phyloP scores from a whole-genome alignment of 352 stramenopile genomes.

The Phytophthora sp. region DNA sequence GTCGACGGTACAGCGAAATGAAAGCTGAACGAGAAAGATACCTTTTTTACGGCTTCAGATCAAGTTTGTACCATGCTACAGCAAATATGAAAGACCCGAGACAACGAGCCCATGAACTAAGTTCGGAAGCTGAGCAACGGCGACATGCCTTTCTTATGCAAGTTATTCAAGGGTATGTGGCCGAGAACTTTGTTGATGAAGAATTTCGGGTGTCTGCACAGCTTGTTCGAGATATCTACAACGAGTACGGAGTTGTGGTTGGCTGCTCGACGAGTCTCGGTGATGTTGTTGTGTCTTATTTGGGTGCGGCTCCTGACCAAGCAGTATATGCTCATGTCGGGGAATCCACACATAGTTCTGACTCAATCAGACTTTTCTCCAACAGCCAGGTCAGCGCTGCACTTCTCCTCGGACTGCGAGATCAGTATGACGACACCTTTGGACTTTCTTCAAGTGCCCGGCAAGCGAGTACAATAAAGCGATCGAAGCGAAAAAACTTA shows the following conservation, averaged over 20 bases:
- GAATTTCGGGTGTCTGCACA: slow-evolving; percentile 43
- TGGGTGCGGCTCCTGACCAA: slow-evolving; percentile 8
- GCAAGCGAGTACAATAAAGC: slow-evolving; percentile 9
- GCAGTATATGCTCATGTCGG: slow-evolving; percentile 15
- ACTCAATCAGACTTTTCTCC: slow-evolving; percentile 26
- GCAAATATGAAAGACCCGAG: slow-evolving; percentile 49
- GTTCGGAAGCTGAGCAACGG: slow-evolving; percentile 43
- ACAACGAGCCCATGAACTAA: slow-evolving; percentile 39
- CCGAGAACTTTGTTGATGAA: slow-evolving; percentile 40
- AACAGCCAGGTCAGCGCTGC: slow-evolving; percentile 56
- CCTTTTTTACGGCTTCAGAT: slow-evolving; percentile 72
- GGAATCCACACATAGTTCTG: not conserved
- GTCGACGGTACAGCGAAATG: slow-evolving; percentile 58
- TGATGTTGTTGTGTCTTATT: slow-evolving; percentile 41
- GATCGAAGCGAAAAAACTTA: not conserved
- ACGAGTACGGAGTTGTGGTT: slow-evolving; percentile 69
- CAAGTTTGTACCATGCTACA: slow-evolving; percentile 55
- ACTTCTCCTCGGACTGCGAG: slow-evolving; percentile 53
- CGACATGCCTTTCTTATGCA: slow-evolving; percentile 76
- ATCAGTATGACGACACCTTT: slow-evolving; percentile 73
- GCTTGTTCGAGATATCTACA: slow-evolving; percentile 50
- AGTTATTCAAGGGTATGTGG: slow-evolving; percentile 60
- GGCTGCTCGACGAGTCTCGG: slow-evolving; percentile 60
- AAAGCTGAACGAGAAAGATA: slow-evolving; percentile 60
- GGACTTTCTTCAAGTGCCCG: slow-evolving; percentile 48